Base-by-base conservation (phyloP, 2,329 filamentous ascomycete species). In the Sporothrix dimorphospora region DNA sequence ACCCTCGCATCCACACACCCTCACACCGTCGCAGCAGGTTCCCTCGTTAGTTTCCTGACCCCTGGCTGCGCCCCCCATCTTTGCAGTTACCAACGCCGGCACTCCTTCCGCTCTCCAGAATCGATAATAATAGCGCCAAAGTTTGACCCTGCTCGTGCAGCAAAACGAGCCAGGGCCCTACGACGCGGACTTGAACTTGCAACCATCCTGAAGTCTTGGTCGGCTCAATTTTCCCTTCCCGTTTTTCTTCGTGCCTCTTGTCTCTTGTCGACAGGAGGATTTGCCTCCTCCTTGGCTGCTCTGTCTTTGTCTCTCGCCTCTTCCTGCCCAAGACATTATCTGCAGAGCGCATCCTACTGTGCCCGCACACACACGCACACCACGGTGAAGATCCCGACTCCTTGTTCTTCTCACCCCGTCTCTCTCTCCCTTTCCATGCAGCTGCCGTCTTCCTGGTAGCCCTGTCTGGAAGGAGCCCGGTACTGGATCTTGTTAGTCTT, bases 11-110 rank as follows among this genome's bases (percentile, higher is more conserved):
- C 45, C 66, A 49, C 16, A 47, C 55, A 70, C 55, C 47, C 67
- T 34, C 63, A 34, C 53, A 49, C 55, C 38, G 53, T 70, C 69
- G 57, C 69, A 70, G 24, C 63, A 61, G 53, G 55, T 27, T 14
- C 69, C 27, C 45, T 59, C 21, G 12, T 30, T 70, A 70, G 69
- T 42, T 27, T 63, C 55, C 27, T 9, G 38, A 70, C 69, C 69
- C 69, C 69, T 70, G 69, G 55, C 69, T 49, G 40, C 57, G 24
- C 53, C 53, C 55, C 51, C 51, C 42, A 55, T 69, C 55, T 61
- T 47, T 63, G 65, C 53, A 65, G 71, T 66, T 66, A 65, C 71
- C 67, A 70, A 55, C 57, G 49, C 66, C 71, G 71, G 71, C 71
- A 72, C 59, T 70, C 47, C 71, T 70, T 72, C 71, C 67, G 71